phyloP scores from a whole-genome alignment of 176 grass and related monocot genomes.

The Dendrocalamus sinicus region DNA sequence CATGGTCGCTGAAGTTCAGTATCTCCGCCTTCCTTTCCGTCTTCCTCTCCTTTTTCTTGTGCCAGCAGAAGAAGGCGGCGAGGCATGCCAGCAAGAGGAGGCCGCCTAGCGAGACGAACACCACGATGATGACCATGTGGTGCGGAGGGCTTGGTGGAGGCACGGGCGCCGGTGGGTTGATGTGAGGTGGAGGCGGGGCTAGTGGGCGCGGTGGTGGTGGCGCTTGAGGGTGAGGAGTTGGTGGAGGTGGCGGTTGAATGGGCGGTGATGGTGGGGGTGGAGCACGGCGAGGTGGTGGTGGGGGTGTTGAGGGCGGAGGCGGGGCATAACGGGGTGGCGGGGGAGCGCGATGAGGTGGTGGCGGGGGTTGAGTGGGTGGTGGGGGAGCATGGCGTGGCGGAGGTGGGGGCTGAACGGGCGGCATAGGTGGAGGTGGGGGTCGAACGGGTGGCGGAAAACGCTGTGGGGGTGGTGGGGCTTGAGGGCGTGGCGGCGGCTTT shows the following conservation, averaged over 20 bases:
- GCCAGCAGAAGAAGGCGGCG: constrained; percentile 63
- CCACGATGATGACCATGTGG: constrained; percentile 71
- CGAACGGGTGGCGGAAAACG: no score
- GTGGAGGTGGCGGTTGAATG: constrained; percentile 14
- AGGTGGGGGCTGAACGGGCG: neutral
- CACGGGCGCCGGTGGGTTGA: constrained; percentile 14
- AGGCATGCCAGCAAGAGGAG: constrained; percentile 72
- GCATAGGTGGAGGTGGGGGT: neutral
- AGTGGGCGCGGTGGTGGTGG: constrained; percentile 14
- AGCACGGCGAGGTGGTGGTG: constrained; percentile 37
- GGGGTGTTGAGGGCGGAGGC: neutral
- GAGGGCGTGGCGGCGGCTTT: neutral
- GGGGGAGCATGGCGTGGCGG: constrained; percentile 9
- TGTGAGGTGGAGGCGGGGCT: constrained; percentile 32
- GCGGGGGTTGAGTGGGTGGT: constrained; percentile 16
- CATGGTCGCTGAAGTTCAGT: constrained; percentile 59
- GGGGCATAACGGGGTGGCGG: neutral
- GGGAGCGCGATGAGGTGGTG: neutral
- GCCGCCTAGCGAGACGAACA: constrained; percentile 67
- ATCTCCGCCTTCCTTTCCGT: constrained; percentile 46
- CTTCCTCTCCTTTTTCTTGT: constrained; percentile 66
- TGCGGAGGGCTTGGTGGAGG: constrained; percentile 52
- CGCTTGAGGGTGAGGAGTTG: constrained; percentile 14
- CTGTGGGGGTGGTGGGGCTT: neutral
- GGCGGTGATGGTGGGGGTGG: constrained; percentile 52